Evolutionary conservation across 495 filamentous ascomycete species (phyloP), one percentile per base, ranked within the genome.

Genomic region (Podospora sp.): DNA sequence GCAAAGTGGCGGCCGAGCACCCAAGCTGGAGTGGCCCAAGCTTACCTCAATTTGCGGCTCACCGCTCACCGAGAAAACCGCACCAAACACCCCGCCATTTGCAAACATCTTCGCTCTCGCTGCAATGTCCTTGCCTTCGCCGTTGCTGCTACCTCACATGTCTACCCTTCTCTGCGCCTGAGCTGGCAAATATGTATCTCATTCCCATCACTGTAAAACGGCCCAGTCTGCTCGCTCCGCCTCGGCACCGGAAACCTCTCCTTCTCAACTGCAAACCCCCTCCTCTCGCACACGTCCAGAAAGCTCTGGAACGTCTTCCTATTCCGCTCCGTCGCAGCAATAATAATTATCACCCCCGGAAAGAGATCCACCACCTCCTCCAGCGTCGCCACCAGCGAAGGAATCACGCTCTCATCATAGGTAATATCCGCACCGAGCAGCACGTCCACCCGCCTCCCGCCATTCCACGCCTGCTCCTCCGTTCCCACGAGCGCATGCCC

Each of bases 391-490:
- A 84, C 73, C 56, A 86, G 69, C 0, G 80, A 71, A 9, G 79
- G 79, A 64, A 83, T 82, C 36, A 76, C 72, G 49, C 73, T 75
- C 57, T 63, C 74, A 68, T 86, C 82, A 66, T 85, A 86, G 0
- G 83, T 84, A 65, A 86, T 71, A 61, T 86, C 84, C 11, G 84
- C 83, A 4, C 82, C 84, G 35, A 86, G 70, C 6, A 85, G 76
- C 24, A 83, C 67, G 62, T 86, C 81, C 29, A 85, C 74, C 16
- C 70, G 69, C 11, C 70, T 66, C 29, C 80, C 81, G 7, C 73
- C 75, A 53, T 82, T 82, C 82, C 80, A 84, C 35, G 68, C 62
- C 51, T 70, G 58, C 40, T 80, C 78, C 61, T 83, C 81, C 1
- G 77, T 79, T n/a, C 81, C 80, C 1, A 80, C 60, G 16, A 86